Conservation (phyloP, 768 basidiomycete species). For the Pleurotus tuoliensis region DNA sequence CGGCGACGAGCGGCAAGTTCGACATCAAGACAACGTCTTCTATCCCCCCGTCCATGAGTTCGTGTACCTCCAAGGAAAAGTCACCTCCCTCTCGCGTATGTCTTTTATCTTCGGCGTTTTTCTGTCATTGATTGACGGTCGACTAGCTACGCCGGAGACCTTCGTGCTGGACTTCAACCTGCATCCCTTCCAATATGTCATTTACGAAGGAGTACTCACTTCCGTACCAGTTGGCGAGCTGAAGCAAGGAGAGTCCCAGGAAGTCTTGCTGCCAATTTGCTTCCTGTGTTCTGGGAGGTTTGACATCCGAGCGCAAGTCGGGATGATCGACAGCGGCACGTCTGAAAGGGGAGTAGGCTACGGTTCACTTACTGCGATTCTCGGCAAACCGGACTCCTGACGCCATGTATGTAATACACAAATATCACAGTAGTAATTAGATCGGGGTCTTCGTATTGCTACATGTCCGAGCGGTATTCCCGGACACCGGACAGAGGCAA, state of each 20-base stretch:
- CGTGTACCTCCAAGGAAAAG: slow-evolving; percentile 49
- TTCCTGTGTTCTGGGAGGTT: slow-evolving; percentile 74
- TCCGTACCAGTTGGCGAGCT: slow-evolving; percentile 66
- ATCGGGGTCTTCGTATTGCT: too few species aligned
- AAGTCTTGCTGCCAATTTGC: slow-evolving; percentile 56
- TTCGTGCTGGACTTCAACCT: slow-evolving; percentile 51
- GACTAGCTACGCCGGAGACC: slow-evolving; percentile 45
- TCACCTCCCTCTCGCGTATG: slow-evolving; percentile 71
- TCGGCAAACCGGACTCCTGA: neutral
- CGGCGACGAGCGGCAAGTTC: slow-evolving; percentile 12
- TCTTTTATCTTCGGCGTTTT: slow-evolving; percentile 8
- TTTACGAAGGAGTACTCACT: slow-evolving; percentile 63
- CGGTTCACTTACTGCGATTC: neutral
- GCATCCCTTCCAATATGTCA: slow-evolving; percentile 59
- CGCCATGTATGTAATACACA: neutral
- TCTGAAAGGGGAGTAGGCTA: neutral
- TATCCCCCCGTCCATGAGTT: slow-evolving; percentile 58
- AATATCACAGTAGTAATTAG: too few species aligned
- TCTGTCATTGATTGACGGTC: neutral
- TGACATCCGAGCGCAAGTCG: slow-evolving; percentile 42
- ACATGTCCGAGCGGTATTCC: too few species aligned
- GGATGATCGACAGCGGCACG: slow-evolving; percentile 10
- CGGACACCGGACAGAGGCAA: too few species aligned
- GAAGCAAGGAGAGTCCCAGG: slow-evolving; percentile 45
- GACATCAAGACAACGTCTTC: slow-evolving; percentile 37